Conservation (phyloP, 2,329 filamentous ascomycete genomes). For the Neurospora crassa region DNA sequence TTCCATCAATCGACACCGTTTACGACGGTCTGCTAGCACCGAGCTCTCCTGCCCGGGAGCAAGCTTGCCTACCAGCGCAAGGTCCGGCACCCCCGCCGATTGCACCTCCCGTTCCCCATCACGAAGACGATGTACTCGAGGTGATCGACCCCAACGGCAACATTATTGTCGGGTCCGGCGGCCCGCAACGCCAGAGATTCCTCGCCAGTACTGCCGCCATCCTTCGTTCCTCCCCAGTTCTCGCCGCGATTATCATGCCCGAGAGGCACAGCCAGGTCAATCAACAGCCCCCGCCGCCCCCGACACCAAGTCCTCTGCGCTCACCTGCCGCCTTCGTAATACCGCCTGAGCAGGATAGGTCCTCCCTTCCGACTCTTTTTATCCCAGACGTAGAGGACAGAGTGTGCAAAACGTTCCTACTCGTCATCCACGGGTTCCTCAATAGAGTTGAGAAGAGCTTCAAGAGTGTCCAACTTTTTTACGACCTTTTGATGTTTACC, state of each 20-base stretch:
- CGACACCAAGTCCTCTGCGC: background rate
- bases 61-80: background rate
- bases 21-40: background rate
- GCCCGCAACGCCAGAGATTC: slow-evolving; percentile 1
- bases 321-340: background rate
- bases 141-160: slow-evolving; percentile 4
- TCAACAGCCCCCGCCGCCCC: background rate
- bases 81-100: background rate
- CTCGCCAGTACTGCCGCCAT: slow-evolving; percentile 8
- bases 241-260: background rate
- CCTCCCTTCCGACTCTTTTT: background rate
- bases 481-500: slow-evolving; percentile 2
- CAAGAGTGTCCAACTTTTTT: background rate
- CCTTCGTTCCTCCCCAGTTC: background rate
- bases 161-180: slow-evolving; percentile 3
- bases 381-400: background rate
- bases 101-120: background rate
- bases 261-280: background rate
- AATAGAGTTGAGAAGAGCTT: slow-evolving; percentile 1
- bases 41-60: background rate
- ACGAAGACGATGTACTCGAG: slow-evolving; percentile 1
- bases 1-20: background rate
- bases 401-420: slow-evolving; percentile 1
- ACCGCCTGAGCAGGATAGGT: background rate
- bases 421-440: background rate